Conservation (phyloP, 2,329 filamentous ascomycete genomes). For the Aspergillus latus region DNA sequence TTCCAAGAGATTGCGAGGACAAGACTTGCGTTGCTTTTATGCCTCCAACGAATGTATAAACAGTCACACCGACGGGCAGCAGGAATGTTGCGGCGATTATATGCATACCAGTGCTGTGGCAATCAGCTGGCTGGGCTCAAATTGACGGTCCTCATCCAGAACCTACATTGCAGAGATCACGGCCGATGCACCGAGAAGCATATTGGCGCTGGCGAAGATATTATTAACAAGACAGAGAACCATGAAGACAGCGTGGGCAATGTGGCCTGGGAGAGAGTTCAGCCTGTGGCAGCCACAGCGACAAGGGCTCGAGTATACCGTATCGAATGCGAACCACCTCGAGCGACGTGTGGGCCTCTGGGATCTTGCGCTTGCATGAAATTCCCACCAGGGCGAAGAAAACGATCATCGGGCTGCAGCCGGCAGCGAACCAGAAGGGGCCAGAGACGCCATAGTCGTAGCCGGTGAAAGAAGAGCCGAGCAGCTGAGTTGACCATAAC, state of each 20-base stretch:
- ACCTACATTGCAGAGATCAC: constrained; percentile 42
- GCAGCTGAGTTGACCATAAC: constrained; percentile 56
- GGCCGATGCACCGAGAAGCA: constrained; percentile 50
- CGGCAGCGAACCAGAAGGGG: constrained; percentile 60
- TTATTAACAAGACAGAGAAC: constrained; percentile 56
- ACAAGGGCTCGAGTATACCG: constrained; percentile 26
- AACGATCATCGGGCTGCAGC: constrained; percentile 57
- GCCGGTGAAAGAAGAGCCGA: constrained; percentile 53
- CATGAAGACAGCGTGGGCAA: constrained; percentile 55
- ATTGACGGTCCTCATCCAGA: accelerated
- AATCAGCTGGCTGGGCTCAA: background rate
- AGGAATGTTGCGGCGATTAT: constrained; percentile 53
- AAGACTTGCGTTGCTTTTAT: constrained; percentile 40
- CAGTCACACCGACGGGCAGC: constrained; percentile 39
- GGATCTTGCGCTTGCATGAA: constrained; percentile 53
- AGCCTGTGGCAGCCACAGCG: background rate
- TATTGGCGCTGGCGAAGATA: constrained; percentile 55
- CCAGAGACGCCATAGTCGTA: constrained; percentile 57
- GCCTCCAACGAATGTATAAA: constrained; percentile 43
- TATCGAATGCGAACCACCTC: constrained; percentile 57
- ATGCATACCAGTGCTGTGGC: constrained; percentile 50
- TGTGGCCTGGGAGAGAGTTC: background rate
- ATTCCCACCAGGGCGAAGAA: constrained; percentile 56
- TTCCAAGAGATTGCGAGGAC: background rate
- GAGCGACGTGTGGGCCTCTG: constrained; percentile 55